Evolutionary conservation across 179 eudicot species (phyloP).

Genomic region (Camellia oleifera): DNA sequence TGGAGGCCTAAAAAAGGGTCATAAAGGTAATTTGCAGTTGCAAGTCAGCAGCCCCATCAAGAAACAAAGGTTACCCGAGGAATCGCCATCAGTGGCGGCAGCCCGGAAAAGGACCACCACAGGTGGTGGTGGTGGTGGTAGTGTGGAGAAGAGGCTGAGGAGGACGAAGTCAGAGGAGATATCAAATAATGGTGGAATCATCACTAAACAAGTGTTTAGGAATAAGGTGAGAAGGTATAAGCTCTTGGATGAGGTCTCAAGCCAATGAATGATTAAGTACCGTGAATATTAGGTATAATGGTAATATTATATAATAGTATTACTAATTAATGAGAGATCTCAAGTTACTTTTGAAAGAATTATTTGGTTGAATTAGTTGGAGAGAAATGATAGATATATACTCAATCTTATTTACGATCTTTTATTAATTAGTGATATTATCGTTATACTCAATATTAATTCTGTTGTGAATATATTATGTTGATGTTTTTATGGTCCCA

Average conservation of each 20-base stretch:
- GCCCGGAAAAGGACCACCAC: constrained; percentile 19
- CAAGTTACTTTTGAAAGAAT: too few species aligned
- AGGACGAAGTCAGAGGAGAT: constrained; percentile 20
- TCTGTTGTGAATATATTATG: background rate
- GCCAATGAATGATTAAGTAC: constrained; percentile 22
- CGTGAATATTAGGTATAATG: too few species aligned
- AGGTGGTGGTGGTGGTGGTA: constrained; percentile 14
- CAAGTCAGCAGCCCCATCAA: constrained; percentile 33
- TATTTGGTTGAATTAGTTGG: too few species aligned
- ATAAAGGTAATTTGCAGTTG: constrained; percentile 12
- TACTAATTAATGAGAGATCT: too few species aligned
- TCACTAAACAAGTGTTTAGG: constrained; percentile 49
- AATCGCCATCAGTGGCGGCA: constrained; percentile 5
- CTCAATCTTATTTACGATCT: too few species aligned
- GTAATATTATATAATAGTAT: too few species aligned
- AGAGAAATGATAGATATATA: too few species aligned
- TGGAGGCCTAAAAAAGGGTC: constrained; percentile 6
- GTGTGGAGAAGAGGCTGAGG: constrained; percentile 11
- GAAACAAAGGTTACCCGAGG: constrained; percentile 25
- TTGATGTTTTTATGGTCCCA: background rate
- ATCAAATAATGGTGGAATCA: constrained; percentile 21
- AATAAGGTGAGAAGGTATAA: constrained; percentile 81
- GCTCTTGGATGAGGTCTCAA: constrained; percentile 68
- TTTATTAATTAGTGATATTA: too few species aligned
- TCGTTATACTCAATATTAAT: too few species aligned